Base-by-base conservation (phyloP, 2,329 filamentous ascomycete species). In the Arthroderma sp. region DNA sequence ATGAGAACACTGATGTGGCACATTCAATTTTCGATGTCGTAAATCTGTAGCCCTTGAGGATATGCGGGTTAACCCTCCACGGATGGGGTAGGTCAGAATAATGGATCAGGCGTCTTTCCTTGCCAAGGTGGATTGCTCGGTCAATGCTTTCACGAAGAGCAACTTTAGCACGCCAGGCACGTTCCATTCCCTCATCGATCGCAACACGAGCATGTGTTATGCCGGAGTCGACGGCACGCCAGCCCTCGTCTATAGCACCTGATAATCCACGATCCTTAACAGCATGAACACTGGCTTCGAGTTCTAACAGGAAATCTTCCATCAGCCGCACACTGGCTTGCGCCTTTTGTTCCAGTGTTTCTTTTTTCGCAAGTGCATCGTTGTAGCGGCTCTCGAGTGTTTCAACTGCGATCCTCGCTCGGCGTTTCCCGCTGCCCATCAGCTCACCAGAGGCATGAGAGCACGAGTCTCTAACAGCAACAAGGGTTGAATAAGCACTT, bases 61-160 rank as follows among this genome's bases (percentile, higher is more conserved):
- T 96, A 65, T 98, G 86, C 1, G 88, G 87, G 65, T 98, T 98
- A 57, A 94, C 82, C 49, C 84, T 77, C 91, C 91, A 98, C 0
- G 91, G 91, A 33, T 83, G 71, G 1, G 91, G 91, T 4, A 98
- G 73, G 57, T 95, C 87, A 39, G 94, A 80, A 66, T 96, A 98
- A 49, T 76, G 75, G 53, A 98, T 83, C 9, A 95, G 73, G 40
- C 88, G 85, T 41, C 85, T 75, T 58, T 93, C 81, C 53, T 82
- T 76, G 29, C 88, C 87, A 46, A 80, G 73, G 15, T 70, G 56
- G 45, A 94, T 78, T 8, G 91, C 89, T 44, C 76, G 74, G 54
- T 89, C 82, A 36, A 98, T 81, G 51, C 84, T 85, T 51, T 91
- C 83, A 55, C 93, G 85, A 28, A 98, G 69, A 5, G 80, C 80